Conservation (phyloP, 345 rosid genomes). For the Rhizophora mangle region DNA sequence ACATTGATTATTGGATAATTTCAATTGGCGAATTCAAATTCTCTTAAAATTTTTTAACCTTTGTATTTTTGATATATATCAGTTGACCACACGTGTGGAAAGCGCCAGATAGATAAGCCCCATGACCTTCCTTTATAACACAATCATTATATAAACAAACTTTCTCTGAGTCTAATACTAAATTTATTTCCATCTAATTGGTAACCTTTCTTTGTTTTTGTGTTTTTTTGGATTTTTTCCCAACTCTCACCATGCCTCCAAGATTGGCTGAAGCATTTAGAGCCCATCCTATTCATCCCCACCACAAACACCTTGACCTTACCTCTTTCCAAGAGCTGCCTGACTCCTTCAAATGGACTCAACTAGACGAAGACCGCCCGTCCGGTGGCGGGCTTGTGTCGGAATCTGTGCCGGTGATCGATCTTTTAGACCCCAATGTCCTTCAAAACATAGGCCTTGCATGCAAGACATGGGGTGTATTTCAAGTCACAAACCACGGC, state of each 20-base stretch:
- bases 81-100: not conserved
- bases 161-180: not conserved
- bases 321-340: constrained; percentile 60
- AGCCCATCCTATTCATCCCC: constrained; percentile 50
- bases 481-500: constrained; percentile 75
- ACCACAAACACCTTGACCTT: constrained; percentile 54
- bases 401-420: constrained; percentile 59
- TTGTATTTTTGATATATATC: too few species aligned
- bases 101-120: not conserved
- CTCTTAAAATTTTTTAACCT: too few species aligned
- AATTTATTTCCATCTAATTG: not conserved
- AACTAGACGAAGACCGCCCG: constrained; percentile 31
- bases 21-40: too few species aligned
- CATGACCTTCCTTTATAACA: not conserved
- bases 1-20: too few species aligned
- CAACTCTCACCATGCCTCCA: constrained; percentile 48
- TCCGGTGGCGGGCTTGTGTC: constrained; percentile 13
- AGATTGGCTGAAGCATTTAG: constrained; percentile 46
- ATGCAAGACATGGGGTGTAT: constrained; percentile 77
- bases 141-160: too few species aligned
- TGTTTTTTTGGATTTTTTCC: not conserved
- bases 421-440: constrained; percentile 55
- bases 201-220: not conserved
- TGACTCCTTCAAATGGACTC: constrained; percentile 73
- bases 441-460: constrained; percentile 54